Base-by-base conservation (phyloP, 2,329 filamentous ascomycete genomes). In the Nectriaceae sp. region DNA sequence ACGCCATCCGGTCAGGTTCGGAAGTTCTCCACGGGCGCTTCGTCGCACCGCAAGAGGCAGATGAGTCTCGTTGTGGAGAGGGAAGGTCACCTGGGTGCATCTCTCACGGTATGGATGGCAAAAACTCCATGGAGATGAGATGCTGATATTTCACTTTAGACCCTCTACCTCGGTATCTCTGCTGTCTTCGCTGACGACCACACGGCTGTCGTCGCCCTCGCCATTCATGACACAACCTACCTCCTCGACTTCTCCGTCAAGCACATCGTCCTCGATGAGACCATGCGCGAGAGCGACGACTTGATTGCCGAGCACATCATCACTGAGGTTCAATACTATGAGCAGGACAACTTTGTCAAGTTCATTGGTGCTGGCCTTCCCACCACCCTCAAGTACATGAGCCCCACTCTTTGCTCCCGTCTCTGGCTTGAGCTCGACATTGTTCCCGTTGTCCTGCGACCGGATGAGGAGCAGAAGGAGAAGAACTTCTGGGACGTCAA, bases 391-490 rank as follows among this genome's bases (percentile, higher is more conserved):
- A 75, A 80, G 38, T 70, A 79, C 10, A 73, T 82, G 60, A 87
- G 82, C 60, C 87, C 88, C 1, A 71, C 71, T 4, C 75, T 92
- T 1, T 87, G 85, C 57, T 83, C 87, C 0, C 82, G 82, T 26
- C 75, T 94, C 3, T 94, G 89, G 89, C 70, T 82, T 3, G 85
- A 90, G 52, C 72, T 92, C 29, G 89, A 94, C 63, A 83, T 92
- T 47, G 80, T 93, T 3, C 86, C 88, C 1, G 75, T 93, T 35
- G 79, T 87, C 3, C 75, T 90, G 53, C 73, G 70, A 10, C 74
- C 75, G 4, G 74, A 76, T 45, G 68, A 75, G 11, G 70, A 75
- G 36, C 62, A 68, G 53, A 71, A 73, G 57, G 67, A 60, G 45
- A 69, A 65, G 57, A 70, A 59, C 36, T 74, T 77, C 53, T 81